A percentile compares a stretch with the other conserved stretches of the same genome.
Evolutionary conservation across 1,284 basidiomycete genomes (phyloP).

Genomic region (Pyrrhoderma noxium): DNA sequence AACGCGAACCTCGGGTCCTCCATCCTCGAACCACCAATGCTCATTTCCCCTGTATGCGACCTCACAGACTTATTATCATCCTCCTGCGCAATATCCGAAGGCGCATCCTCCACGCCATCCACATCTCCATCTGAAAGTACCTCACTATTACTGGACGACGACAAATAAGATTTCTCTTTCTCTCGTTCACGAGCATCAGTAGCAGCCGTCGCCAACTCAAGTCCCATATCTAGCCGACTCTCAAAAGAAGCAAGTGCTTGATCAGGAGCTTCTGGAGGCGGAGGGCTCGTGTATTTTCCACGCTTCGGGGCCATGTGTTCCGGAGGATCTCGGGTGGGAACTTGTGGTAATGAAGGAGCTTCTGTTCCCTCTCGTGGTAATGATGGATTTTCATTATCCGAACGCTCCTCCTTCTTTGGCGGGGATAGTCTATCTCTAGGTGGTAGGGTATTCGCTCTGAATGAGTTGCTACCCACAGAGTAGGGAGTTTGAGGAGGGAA

Average conservation of each 20-base stretch:
- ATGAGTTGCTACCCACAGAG: conserved; percentile 52
- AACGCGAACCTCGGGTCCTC: conserved; percentile 15
- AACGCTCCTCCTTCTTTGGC: conserved; percentile 27
- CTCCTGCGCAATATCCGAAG: conserved; percentile 50
- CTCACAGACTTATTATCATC: conserved; percentile 59
- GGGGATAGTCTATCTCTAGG: conserved; percentile 44
- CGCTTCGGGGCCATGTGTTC: conserved; percentile 76
- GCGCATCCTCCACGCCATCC: conserved; percentile 23
- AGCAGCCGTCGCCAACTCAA: conserved; percentile 61
- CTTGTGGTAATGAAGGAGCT: conserved; percentile 5
- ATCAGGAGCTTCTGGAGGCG: conserved; percentile 65
- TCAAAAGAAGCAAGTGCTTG: conserved; percentile 62
- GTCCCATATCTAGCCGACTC: conserved; percentile 50
- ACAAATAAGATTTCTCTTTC: conserved; percentile 30
- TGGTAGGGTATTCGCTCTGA: conserved; percentile 41
- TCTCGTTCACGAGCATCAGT: conserved; percentile 42
- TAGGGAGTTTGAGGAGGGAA: conserved; percentile 64
- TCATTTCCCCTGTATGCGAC: conserved; percentile 46
- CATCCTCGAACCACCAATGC: neutral
- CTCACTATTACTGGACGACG: conserved; percentile 55
- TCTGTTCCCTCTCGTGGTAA: neutral
- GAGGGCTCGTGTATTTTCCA: conserved; percentile 73
- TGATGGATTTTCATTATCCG: too few relatives aligned
- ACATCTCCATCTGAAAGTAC: conserved; percentile 47
- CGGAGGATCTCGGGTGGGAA: conserved; percentile 39